Conservation (phyloP, 495 filamentous ascomycete genomes). For the Pyronema omphalodes region DNA sequence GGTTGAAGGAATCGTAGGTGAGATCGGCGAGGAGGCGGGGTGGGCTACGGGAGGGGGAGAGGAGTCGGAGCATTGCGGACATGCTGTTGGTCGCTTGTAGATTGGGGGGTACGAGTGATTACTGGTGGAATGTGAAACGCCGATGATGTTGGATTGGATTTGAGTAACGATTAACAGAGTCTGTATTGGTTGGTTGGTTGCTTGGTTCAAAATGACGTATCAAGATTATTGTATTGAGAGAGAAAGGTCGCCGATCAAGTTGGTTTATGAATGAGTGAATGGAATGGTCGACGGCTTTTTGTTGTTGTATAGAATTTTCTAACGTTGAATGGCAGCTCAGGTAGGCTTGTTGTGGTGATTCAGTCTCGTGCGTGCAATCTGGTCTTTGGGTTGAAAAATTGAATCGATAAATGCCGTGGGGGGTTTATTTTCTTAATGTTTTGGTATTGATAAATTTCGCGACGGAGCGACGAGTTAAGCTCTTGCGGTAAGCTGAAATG, state of each 20-base stretch:
- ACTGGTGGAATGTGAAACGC: neutral
- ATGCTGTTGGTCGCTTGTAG: neutral
- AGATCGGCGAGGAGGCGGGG: neutral
- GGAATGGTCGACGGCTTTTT: neutral
- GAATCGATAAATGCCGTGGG: neutral
- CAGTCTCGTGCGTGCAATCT: neutral
- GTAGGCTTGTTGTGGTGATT: too few species aligned
- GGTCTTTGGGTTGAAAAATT: neutral
- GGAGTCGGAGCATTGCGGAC: neutral
- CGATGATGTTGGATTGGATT: neutral
- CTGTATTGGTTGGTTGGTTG: neutral
- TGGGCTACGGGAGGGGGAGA: neutral
- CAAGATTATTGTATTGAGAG: neutral
- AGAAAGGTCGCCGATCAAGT: neutral
- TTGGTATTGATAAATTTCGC: too few species aligned
- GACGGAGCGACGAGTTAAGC: too few species aligned
- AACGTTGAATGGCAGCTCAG: neutral
- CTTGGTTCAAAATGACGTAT: neutral
- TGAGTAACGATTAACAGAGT: neutral
- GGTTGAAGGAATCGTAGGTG: neutral
- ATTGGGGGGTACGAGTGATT: neutral
- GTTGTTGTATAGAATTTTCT: neutral
- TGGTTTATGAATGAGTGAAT: neutral
- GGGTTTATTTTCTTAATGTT: neutral
- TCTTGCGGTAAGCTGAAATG: too few species aligned